phyloP scores from a whole-genome alignment of 2,329 filamentous ascomycete genomes.

The Taxawa tesnikishii region DNA sequence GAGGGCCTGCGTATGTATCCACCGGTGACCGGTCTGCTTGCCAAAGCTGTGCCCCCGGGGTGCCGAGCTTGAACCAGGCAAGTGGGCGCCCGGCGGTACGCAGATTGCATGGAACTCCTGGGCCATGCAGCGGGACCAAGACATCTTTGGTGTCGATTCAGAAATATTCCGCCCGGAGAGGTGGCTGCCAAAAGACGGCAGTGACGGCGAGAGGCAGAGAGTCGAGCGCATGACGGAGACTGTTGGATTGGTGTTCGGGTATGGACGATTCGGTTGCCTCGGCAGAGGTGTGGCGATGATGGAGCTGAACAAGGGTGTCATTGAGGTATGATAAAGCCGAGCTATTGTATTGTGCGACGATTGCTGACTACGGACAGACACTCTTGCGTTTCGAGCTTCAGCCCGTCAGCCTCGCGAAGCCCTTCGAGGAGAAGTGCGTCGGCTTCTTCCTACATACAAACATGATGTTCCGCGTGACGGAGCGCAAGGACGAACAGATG shows the following conservation, averaged over 20 bases:
- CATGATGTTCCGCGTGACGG: conserved; percentile 24
- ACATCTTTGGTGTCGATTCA: conserved; percentile 24
- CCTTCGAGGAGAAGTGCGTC: conserved; percentile 23
- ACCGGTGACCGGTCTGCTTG: conserved; percentile 24
- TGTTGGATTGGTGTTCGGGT: conserved; percentile 22
- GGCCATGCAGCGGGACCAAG: conserved; percentile 23
- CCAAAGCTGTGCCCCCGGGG: conserved; percentile 23
- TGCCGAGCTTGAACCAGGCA: conserved; percentile 20
- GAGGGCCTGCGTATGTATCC: conserved; percentile 35
- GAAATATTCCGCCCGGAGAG: conserved; percentile 25
- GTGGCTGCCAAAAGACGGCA: conserved; percentile 19
- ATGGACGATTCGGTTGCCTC: conserved; percentile 23
- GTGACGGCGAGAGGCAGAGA: conserved; percentile 15
- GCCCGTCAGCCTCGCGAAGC: conserved; percentile 22
- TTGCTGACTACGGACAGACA: conserved; percentile 13
- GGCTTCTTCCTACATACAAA: conserved; percentile 25
- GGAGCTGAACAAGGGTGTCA: conserved; percentile 26
- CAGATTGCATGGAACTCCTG: conserved; percentile 26
- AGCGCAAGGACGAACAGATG: conserved; percentile 12
- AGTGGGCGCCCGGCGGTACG: conserved; percentile 22
- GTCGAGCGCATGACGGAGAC: conserved; percentile 22
- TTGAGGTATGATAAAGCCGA: conserved; percentile 17
- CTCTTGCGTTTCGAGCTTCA: conserved; percentile 24
- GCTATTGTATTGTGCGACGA: neutral
- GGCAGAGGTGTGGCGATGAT: conserved; percentile 24